These are phyloP conservation scores for Colletotrichum tropicale DNA, from an alignment of 2,329 filamentous ascomycete species.

Conservation along the genomic window DNA sequence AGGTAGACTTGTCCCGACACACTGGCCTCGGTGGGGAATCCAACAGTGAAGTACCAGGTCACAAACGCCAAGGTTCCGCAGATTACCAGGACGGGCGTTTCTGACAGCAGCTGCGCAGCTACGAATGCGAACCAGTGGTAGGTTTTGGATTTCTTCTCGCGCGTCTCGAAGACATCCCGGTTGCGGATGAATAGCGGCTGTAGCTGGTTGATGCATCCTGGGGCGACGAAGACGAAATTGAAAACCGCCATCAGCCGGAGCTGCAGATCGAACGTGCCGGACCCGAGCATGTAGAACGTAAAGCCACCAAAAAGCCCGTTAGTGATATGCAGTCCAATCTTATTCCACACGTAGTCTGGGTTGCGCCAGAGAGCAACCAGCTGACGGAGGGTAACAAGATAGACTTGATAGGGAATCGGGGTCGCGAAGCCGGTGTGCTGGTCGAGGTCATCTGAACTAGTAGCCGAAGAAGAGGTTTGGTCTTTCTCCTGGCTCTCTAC, in stretches of 20 bases:
- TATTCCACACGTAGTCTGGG: constrained; percentile 48
- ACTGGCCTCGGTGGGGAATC: constrained; percentile 31
- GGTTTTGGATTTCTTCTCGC: constrained; percentile 56
- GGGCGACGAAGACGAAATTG: constrained; percentile 58
- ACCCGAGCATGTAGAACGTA: constrained; percentile 52
- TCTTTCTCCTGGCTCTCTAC: background rate
- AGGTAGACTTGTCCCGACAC: constrained; percentile 26
- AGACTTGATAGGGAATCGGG: background rate
- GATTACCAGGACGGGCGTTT: constrained; percentile 49
- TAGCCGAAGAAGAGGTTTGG: constrained; percentile 35
- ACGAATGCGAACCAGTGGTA: constrained; percentile 55
- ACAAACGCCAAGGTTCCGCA: constrained; percentile 49
- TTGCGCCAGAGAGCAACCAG: constrained; percentile 13
- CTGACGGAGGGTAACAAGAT: constrained; percentile 11
- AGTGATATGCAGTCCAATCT: constrained; percentile 41
- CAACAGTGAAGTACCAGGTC: constrained; percentile 48
- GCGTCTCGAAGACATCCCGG: constrained; percentile 52
- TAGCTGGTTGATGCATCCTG: constrained; percentile 50
- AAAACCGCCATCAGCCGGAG: constrained; percentile 51
- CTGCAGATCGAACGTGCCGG: constrained; percentile 43
- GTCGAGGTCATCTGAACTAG: background rate
- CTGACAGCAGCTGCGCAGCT: constrained; percentile 47
- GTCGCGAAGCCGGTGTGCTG: constrained; percentile 12
- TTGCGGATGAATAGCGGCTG: constrained; percentile 54
- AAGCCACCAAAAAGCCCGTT: constrained; percentile 35